Conservation (phyloP, 2,329 filamentous ascomycete species). For the Sporothrix humicola region DNA sequence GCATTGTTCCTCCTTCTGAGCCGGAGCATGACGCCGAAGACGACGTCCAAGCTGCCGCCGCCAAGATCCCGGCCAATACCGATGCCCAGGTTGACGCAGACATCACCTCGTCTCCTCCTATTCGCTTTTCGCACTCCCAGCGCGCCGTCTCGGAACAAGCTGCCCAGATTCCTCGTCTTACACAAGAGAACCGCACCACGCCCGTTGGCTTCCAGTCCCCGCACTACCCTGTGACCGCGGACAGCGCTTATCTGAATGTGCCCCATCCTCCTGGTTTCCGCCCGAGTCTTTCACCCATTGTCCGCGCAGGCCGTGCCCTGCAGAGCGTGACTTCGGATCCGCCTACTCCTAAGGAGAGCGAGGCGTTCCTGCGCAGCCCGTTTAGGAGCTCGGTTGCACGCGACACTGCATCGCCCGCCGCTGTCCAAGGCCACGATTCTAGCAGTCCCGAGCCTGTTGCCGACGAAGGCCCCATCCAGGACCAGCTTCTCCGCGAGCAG, state of each 20-base stretch:
- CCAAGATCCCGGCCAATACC: constrained; percentile 28
- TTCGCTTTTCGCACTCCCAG: neutral
- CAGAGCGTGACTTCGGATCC: constrained; percentile 65
- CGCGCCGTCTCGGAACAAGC: neutral
- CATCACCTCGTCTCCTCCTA: constrained; percentile 33
- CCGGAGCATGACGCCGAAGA: neutral
- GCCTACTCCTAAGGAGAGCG: constrained; percentile 60
- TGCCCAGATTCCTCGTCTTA: neutral
- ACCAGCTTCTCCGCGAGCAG: constrained; percentile 16
- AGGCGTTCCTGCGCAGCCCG: constrained; percentile 60
- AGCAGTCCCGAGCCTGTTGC: constrained; percentile 23
- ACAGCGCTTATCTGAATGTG: constrained; percentile 39
- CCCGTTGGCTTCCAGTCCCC: constrained; percentile 34
- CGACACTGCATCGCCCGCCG: constrained; percentile 44
- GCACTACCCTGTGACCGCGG: constrained; percentile 7
- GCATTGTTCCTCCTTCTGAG: too few relatives aligned
- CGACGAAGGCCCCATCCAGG: neutral
- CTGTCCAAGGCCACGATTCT: neutral
- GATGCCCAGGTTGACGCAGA: constrained; percentile 17
- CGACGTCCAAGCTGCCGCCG: too few relatives aligned
- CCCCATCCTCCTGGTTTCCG: constrained; percentile 45
- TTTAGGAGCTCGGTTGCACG: constrained; percentile 53
- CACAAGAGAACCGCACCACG: constrained; percentile 16
- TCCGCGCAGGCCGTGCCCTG: constrained; percentile 61
- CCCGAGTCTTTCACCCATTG: constrained; percentile 61